Evolutionary conservation across 805 yeast species (phyloP), one percentile per base, ranked within the genome.

Genomic region (Spathaspora sp.): DNA sequence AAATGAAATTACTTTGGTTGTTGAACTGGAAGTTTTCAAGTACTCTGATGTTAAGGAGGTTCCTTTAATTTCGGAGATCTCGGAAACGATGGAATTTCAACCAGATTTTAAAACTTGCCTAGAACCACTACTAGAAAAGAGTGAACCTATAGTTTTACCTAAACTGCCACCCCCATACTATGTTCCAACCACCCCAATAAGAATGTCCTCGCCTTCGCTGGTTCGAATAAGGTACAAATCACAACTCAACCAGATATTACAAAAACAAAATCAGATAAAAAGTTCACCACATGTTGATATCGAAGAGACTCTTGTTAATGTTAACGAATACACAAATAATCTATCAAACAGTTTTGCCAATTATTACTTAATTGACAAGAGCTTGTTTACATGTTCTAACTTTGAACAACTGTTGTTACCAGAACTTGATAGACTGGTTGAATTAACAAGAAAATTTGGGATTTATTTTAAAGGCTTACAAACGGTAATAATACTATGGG

Each of bases 161-260:
- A 35, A 35, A 16, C 29, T 42, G 28, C 44, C 44, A 42, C 44
- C 44, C 4, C 44, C 44, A 19, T 20, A 42, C 11, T 40, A 40
- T 19, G 12, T 10, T 18, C 44, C 28, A n/a, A n/a, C n/a, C 18
- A 6, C 3, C 28, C 28, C 17, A 40, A 3, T 9, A 40, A 19
- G 29, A 42, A 18, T 23, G 29, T 12, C 44, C 4, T 23, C 44
- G 11, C 44, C 44, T 2, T 23, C 44, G 2, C 44, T 28, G 17
- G 26, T 42, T 2, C 14, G 35, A 45, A 42, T 48, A 28, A 48
- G 18, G 12, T 48, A 48, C 19, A 42, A 42, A 31, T 48, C 50
- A 9, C 50, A 48, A 35, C 35, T 48, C 10, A 48, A 42, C 31
- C 32, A 48, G 19, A 17, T 48, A 31, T 42, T 28, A 20, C 38